Conservation (phyloP, 176 grass and related monocot genomes). For the Echinochloa phyllopogon region DNA sequence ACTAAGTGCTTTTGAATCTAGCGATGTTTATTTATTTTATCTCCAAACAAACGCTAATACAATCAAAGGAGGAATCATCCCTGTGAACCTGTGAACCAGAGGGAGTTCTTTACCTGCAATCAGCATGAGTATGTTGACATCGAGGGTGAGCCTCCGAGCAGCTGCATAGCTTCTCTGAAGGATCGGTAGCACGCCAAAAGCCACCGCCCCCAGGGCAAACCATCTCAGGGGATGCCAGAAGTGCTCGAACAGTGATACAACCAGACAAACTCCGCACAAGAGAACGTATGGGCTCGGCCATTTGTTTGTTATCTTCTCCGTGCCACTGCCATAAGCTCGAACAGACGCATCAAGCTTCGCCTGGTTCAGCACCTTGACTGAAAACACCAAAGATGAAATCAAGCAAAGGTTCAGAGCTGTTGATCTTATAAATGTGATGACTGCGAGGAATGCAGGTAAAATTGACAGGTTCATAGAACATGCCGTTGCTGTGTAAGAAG, state of each 20-base stretch:
- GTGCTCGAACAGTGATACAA: conserved; percentile 69
- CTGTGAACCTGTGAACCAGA: not conserved
- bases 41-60: not conserved
- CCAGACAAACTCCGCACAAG: conserved; percentile 58
- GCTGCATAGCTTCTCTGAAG: conserved; percentile 57
- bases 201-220: conserved; percentile 63
- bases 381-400: conserved; percentile 12
- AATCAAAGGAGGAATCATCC: not conserved
- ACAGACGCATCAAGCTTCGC: conserved; percentile 83
- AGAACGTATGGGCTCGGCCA: conserved; percentile 91
- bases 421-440: not conserved
- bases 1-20: not conserved
- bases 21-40: not conserved
- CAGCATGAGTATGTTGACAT: conserved; percentile 96
- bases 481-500: not conserved
- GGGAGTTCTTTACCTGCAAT: conserved; percentile 72
- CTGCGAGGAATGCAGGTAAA: not conserved
- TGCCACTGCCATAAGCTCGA: conserved; percentile 58
- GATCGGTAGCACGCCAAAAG: conserved; percentile 55
- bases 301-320: conserved; percentile 56
- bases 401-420: not conserved
- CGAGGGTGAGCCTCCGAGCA: conserved; percentile 67
- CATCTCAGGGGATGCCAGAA: conserved; percentile 85
- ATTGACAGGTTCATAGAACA: not conserved
- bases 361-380: conserved; percentile 88